phyloP scores from a whole-genome alignment of 2,329 filamentous ascomycete species.

The Exserohilum turcica region DNA sequence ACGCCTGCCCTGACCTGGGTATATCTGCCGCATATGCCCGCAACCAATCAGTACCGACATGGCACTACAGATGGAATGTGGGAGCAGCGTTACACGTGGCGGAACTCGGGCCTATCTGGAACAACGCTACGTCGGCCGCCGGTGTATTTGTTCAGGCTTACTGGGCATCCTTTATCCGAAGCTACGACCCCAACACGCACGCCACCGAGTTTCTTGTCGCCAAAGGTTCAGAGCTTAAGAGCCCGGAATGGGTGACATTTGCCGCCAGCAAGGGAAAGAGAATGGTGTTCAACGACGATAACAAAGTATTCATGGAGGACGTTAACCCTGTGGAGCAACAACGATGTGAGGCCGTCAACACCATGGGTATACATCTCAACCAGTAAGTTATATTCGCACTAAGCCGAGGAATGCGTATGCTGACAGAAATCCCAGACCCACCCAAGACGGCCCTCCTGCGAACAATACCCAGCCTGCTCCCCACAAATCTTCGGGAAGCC shows the following conservation, averaged over 20 bases:
- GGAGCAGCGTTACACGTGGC: constrained; percentile 47
- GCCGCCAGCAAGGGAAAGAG: constrained; percentile 25
- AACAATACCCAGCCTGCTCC: neutral
- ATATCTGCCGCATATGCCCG: constrained; percentile 46
- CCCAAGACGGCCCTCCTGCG: neutral
- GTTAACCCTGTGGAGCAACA: constrained; percentile 28
- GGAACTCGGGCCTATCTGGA: constrained; percentile 48
- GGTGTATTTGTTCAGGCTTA: constrained; percentile 47
- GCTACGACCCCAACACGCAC: constrained; percentile 48
- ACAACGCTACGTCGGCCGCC: constrained; percentile 38
- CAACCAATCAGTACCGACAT: constrained; percentile 40
- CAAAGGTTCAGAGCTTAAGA: constrained; percentile 22
- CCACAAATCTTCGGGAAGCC: constrained; percentile 7
- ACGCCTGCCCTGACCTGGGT: constrained; percentile 54
- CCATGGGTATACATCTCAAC: constrained; percentile 35
- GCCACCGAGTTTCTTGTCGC: constrained; percentile 27
- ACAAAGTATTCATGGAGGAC: constrained; percentile 39
- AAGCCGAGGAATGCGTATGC: constrained; percentile 7
- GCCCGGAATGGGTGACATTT: constrained; percentile 38
- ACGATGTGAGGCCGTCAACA: constrained; percentile 31
- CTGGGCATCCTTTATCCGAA: constrained; percentile 53
- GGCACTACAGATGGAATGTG: constrained; percentile 58
- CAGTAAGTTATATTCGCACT: constrained; percentile 32
- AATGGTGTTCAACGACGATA: constrained; percentile 34
- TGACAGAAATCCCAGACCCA: constrained; percentile 14